Conservation (phyloP, 768 basidiomycete species). For the Pleurotus sapidus region DNA sequence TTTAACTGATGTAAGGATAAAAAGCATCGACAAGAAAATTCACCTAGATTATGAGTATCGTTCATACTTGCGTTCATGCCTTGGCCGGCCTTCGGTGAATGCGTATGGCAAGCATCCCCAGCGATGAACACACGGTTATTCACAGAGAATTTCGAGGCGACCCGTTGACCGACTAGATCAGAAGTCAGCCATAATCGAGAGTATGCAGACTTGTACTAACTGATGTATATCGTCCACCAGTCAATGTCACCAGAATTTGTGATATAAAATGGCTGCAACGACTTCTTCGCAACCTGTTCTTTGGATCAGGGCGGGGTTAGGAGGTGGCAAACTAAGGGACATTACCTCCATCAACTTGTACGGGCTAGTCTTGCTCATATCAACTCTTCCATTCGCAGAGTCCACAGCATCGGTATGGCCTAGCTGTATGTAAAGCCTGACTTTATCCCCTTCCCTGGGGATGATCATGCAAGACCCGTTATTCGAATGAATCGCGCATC, state of each 20-base stretch:
- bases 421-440: constrained; percentile 74
- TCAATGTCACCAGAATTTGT: constrained; percentile 45
- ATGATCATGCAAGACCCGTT: constrained; percentile 73
- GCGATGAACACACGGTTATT: constrained; percentile 72
- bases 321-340: constrained; percentile 8
- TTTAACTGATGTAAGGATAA: neutral
- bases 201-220: constrained; percentile 31
- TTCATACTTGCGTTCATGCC: constrained; percentile 80
- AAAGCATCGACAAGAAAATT: neutral
- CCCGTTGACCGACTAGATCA: constrained; percentile 64
- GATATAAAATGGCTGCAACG: constrained; percentile 55
- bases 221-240: constrained; percentile 75
- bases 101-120: constrained; percentile 73
- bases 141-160: constrained; percentile 60
- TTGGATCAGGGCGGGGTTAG: neutral
- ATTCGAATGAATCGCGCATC: constrained; percentile 62
- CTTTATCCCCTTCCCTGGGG: constrained; percentile 65
- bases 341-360: constrained; percentile 50
- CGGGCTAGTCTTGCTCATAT: constrained; percentile 48
- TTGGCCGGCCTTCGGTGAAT: constrained; percentile 69
- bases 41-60: constrained; percentile 69
- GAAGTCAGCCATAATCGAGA: neutral
- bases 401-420: constrained; percentile 44
- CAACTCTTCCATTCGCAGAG: constrained; percentile 44
- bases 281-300: constrained; percentile 49